A percentile compares a stretch with the other conserved stretches of the same genome.
These are phyloP conservation scores for Castanea mollissima DNA, from an alignment of 306 rosid genomes.

Conservation along the genomic window DNA sequence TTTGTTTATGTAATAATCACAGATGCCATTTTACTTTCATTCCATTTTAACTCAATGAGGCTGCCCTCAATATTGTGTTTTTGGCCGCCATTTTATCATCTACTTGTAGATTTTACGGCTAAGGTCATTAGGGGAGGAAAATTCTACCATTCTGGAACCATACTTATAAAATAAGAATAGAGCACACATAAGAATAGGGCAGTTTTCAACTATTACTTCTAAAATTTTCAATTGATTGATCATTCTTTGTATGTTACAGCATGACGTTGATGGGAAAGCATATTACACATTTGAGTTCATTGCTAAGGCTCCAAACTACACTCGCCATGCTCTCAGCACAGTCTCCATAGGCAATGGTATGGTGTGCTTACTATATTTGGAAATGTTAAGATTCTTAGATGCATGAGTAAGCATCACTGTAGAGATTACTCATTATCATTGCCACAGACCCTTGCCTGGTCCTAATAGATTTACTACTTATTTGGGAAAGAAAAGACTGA, in stretches of 20 bases:
- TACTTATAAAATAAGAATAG: no score
- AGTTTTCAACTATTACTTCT: neutral
- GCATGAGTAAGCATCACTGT: neutral
- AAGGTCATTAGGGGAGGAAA: neutral
- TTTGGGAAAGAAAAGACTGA: neutral
- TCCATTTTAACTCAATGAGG: no score
- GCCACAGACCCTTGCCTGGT: neutral
- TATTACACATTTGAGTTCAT: conserved; percentile 82
- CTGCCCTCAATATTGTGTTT: no score
- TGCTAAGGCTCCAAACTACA: conserved; percentile 91
- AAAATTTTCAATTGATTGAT: conserved; percentile 1
- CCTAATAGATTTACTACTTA: neutral
- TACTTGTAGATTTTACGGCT: neutral
- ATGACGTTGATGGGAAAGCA: conserved; percentile 70
- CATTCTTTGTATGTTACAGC: conserved; percentile 46
- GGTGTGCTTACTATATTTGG: conserved; percentile 12
- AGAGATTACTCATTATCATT: no score
- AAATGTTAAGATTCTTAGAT: neutral
- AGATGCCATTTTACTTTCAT: no score
- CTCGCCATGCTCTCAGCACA: conserved; percentile 91
- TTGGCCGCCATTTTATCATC: neutral
- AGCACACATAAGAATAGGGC: neutral
- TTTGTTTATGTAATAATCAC: no score
- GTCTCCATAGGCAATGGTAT: conserved; percentile 83
- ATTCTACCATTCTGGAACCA: neutral